Base-by-base conservation (phyloP, 257 asterid species). In the Thymus mandschuricus region DNA sequence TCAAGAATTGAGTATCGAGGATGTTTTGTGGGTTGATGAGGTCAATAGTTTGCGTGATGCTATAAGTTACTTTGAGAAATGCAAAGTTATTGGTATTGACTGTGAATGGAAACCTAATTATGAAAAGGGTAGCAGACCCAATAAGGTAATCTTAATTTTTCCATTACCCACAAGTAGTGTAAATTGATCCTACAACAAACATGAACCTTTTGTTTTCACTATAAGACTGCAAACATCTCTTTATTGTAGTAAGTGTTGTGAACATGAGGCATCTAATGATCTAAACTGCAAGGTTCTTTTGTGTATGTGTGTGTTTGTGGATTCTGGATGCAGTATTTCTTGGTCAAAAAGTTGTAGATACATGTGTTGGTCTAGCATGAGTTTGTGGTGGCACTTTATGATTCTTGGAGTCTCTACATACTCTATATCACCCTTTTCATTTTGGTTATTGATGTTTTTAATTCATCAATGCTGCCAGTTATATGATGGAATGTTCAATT, bases 91-190 rank as follows among this genome's bases (percentile, higher is more conserved):
- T 55, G 99, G 99, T 64, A 21, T 95, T 74, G 99, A 95, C 78
- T 91, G 97, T 82, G 99, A 95, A 78, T 95, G 99, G 99, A 92
- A 88, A 78, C 98, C 98, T 59, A 89, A 78, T 77, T 92, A 84
- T 71, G 90, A 65, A 76, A 95, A 92, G 81, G 98, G 98, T 52
- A 81, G 89, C 83, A 70, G 8, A 64, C 86, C 89, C 64, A 89
- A 75, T 76, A 89, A 92, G 97, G 99, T 94, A 79, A 70, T 34
- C 51, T 75, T 28, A 27, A 27, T 54, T 62, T 76, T 45, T 35
- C 52, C 63, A 56, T 45, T 57, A 79, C 49, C 58, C 45, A 44
- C 45, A 51, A 9, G 52, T 71, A 33, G 40, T 30, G 68, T 66
- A 58, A 66, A 33, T 44, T 59, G 50, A 57, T n/a, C 52, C 56